Conservation (phyloP, 169 alveolate genomes). For the Cyclospora cayetanensis region DNA sequence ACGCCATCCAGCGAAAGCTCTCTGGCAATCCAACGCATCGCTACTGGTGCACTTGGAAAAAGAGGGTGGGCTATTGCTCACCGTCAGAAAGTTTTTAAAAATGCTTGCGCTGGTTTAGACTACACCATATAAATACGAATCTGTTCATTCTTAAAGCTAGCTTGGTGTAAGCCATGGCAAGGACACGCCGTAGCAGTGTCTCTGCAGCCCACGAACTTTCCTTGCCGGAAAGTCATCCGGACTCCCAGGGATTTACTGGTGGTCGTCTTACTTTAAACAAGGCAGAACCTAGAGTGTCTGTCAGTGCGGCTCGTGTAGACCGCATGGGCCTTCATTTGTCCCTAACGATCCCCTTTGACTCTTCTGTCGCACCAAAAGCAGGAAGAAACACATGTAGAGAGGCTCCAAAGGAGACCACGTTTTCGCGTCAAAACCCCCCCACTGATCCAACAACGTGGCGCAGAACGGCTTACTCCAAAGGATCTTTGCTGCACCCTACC, state of each 20-base stretch:
- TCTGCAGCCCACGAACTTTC: neutral
- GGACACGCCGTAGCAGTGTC: constrained; percentile 21
- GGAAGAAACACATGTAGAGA: neutral
- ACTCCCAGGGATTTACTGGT: neutral
- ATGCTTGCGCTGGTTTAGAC: too few relatives aligned
- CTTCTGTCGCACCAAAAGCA: neutral
- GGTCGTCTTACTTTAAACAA: constrained; percentile 7
- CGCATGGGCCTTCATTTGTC: constrained; percentile 28
- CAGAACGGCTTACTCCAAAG: too few relatives aligned
- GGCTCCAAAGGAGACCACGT: neutral
- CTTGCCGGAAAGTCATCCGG: neutral
- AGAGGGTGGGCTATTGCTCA: too few relatives aligned
- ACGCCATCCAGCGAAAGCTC: too few relatives aligned
- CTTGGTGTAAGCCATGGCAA: constrained; percentile 41
- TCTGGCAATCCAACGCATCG: too few relatives aligned
- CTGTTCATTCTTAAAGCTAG: too few relatives aligned
- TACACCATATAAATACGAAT: too few relatives aligned
- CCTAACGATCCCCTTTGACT: constrained; percentile 34
- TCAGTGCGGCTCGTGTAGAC: constrained; percentile 28
- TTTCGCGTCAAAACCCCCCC: too few relatives aligned
- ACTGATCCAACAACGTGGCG: too few relatives aligned
- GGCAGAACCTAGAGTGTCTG: constrained; percentile 49
- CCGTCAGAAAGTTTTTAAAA: too few relatives aligned
- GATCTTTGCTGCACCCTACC: neutral
- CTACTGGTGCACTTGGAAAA: too few relatives aligned